A percentile compares a stretch with the other conserved stretches of the same genome.
phyloP scores from a whole-genome alignment of 495 filamentous ascomycete genomes.

The Xylaria sp. region DNA sequence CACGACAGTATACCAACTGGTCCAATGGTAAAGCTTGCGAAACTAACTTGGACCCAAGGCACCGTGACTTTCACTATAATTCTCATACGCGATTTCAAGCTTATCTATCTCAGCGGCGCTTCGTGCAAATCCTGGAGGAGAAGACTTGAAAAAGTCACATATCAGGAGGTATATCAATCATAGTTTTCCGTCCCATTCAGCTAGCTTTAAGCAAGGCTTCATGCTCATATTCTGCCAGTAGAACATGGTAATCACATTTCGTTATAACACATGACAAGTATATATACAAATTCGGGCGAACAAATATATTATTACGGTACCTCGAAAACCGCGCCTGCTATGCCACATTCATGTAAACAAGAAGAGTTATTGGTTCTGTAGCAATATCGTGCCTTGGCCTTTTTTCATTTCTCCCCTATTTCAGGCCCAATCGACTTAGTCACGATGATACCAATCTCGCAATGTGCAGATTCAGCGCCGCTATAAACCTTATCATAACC shows the following conservation, averaged over 20 bases:
- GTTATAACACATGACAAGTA: neutral
- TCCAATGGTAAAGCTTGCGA: too few relatives aligned
- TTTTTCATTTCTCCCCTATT: neutral
- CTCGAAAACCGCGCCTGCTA: neutral
- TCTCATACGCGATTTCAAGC: neutral
- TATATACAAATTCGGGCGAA: neutral
- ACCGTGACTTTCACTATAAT: too few relatives aligned
- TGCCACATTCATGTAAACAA: conserved; percentile 19
- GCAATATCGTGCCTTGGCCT: neutral
- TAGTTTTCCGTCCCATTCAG: neutral
- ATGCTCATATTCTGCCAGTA: neutral
- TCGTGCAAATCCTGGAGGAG: neutral
- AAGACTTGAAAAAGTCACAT: neutral
- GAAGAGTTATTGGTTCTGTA: neutral
- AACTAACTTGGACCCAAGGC: too few relatives aligned
- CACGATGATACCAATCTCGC: conserved; percentile 26
- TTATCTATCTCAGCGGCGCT: too few relatives aligned
- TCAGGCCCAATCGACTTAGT: neutral
- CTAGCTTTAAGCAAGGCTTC: neutral
- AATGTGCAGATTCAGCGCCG: conserved; percentile 35
- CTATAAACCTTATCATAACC: conserved; percentile 38
- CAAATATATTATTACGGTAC: conserved; percentile 23
- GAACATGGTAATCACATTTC: neutral
- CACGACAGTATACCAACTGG: neutral
- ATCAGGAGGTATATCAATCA: neutral